phyloP scores from a whole-genome alignment of 2,329 filamentous ascomycete genomes.

The Didymella sp. region DNA sequence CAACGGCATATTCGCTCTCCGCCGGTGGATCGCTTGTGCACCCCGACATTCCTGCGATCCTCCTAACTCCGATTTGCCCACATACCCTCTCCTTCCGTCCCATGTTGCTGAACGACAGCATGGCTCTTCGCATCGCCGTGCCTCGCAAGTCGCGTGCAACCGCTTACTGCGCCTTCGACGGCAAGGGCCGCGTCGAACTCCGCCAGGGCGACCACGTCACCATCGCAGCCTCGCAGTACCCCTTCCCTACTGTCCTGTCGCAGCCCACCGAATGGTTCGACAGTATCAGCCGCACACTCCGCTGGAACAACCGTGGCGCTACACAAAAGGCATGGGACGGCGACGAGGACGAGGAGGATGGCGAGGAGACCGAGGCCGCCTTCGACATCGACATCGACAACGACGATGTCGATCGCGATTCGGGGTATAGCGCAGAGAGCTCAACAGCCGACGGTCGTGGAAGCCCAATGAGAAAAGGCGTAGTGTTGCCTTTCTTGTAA shows the following conservation, averaged over 20 bases:
- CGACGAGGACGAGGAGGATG: slow-evolving; percentile 56
- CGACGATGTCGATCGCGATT: slow-evolving; percentile 55
- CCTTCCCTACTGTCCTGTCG: slow-evolving; percentile 93
- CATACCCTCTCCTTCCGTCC: slow-evolving; percentile 96
- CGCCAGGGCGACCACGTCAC: slow-evolving; percentile 94
- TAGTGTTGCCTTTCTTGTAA: slow-evolving; percentile 44
- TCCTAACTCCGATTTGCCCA: slow-evolving; percentile 96
- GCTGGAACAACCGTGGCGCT: slow-evolving; percentile 94
- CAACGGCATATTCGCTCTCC: slow-evolving; percentile 92
- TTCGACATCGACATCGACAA: slow-evolving; percentile 95
- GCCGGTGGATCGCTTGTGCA: slow-evolving; percentile 95
- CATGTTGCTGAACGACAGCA: slow-evolving; percentile 95
- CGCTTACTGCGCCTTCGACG: slow-evolving; percentile 96
- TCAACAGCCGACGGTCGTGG: slow-evolving; percentile 44
- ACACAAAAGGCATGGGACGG: slow-evolving; percentile 83
- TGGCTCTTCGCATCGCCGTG: slow-evolving; percentile 87
- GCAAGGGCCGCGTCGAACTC: slow-evolving; percentile 93
- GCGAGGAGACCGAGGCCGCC: slow-evolving; percentile 60
- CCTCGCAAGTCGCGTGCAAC: slow-evolving; percentile 86
- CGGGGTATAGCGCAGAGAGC: slow-evolving; percentile 48
- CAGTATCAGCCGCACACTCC: slow-evolving; percentile 86
- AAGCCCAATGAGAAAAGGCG: slow-evolving; percentile 47
- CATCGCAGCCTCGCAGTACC: slow-evolving; percentile 93
- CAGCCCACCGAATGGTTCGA: slow-evolving; percentile 95
- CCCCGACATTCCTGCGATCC: slow-evolving; percentile 94